Conservation (phyloP, 2,329 filamentous ascomycete species). For the Lithohypha guttulata region DNA sequence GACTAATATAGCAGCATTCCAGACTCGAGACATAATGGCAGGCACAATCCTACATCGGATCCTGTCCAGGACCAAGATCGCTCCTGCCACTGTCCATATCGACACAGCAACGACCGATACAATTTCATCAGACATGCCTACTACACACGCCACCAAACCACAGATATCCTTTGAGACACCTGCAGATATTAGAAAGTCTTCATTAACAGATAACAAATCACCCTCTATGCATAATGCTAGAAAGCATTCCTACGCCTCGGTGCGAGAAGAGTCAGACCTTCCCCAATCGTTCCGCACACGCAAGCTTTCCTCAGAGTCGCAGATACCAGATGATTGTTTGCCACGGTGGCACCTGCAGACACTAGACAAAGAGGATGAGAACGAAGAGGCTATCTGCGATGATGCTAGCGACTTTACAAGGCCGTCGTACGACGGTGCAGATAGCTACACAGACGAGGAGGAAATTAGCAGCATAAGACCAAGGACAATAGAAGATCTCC, state of each 20-base stretch:
- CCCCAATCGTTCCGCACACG: conserved; percentile 21
- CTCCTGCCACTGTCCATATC: neutral
- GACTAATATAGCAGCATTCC: neutral
- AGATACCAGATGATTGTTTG: neutral
- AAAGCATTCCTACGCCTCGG: conserved; percentile 22
- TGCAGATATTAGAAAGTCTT: neutral
- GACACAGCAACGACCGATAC: neutral
- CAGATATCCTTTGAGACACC: conserved; percentile 4
- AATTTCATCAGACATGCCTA: neutral
- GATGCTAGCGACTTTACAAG: conserved; percentile 1
- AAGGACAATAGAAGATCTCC: conserved; percentile 12
- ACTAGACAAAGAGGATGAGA: conserved; percentile 6
- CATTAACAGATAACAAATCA: neutral
- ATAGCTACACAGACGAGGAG: neutral
- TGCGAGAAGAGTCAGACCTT: conserved; percentile 20
- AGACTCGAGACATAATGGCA: conserved; percentile 1
- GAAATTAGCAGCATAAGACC: neutral
- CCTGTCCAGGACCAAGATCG: conserved; percentile 3
- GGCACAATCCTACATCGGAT: conserved; percentile 6
- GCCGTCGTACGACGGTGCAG: neutral
- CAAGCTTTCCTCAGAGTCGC: conserved; percentile 16
- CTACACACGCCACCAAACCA: neutral
- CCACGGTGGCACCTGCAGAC: conserved; percentile 14
- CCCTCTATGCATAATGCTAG: conserved; percentile 9
- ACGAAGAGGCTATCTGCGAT: conserved; percentile 3